Evolutionary conservation across 352 stramenopile genomes (phyloP).

Genomic region (Globisporangium splendens): DNA sequence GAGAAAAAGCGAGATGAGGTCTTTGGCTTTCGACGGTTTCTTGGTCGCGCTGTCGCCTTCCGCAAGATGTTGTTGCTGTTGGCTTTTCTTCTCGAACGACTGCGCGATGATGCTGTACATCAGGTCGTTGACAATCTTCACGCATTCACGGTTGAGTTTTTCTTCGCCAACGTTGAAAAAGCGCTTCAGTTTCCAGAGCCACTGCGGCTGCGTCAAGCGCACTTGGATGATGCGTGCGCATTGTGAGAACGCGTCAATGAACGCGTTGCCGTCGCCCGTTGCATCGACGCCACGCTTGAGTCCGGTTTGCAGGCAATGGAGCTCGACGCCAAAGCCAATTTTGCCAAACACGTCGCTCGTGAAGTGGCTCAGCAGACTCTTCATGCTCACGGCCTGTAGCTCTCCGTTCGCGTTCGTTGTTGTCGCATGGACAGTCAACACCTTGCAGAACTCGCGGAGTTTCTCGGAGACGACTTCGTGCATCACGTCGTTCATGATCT

Average conservation of each 20-base stretch:
- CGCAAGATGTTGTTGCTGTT: too few species aligned
- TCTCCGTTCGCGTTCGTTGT: not conserved
- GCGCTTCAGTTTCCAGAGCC: conserved; percentile 19
- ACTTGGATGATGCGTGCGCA: conserved; percentile 19
- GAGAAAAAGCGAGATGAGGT: conserved; percentile 54
- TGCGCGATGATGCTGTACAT: conserved; percentile 17
- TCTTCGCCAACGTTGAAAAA: conserved; percentile 21
- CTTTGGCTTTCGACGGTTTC: conserved; percentile 4
- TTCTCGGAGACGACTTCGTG: conserved; percentile 15
- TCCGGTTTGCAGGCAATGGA: conserved; percentile 17
- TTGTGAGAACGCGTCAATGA: conserved; percentile 25
- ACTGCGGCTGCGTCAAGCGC: conserved; percentile 2
- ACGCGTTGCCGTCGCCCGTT: conserved; percentile 13
- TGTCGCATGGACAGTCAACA: not conserved
- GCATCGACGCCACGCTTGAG: too few species aligned
- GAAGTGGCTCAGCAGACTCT: conserved; percentile 30
- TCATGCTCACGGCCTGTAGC: conserved; percentile 10
- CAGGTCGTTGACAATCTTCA: conserved; percentile 11
- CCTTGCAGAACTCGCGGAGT: conserved; percentile 9
- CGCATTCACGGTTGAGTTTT: conserved; percentile 1
- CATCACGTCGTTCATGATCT: conserved; percentile 31
- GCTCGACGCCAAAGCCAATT: conserved; percentile 50
- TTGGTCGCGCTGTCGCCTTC: not conserved
- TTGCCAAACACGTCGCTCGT: conserved; percentile 56
- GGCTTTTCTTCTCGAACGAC: not conserved